Evolutionary conservation across 495 filamentous ascomycete genomes (phyloP).

Genomic region (Entonaema liquescens): DNA sequence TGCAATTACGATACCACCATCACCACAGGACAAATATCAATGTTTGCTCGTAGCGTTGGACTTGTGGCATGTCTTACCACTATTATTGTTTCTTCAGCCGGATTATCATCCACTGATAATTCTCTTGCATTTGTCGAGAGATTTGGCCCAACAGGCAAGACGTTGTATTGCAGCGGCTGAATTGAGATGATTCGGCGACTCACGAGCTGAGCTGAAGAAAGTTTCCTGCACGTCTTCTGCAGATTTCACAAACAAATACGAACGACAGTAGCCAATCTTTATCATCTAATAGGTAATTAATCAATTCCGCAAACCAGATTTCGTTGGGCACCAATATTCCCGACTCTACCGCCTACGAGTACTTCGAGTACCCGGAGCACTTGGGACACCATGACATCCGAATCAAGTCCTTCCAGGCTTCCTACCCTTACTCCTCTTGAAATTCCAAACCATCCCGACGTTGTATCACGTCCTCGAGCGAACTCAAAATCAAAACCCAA

Average conservation of each 20-base stretch:
- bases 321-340: constrained; percentile 26
- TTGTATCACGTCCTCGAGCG: constrained; percentile 30
- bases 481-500: constrained; percentile 45
- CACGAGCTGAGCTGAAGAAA: neutral
- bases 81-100: neutral
- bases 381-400: constrained; percentile 42
- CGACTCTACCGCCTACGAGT: neutral
- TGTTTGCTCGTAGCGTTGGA: constrained; percentile 23
- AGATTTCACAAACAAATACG: neutral
- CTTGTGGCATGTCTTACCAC: constrained; percentile 1
- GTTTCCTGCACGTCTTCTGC: neutral
- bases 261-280: neutral
- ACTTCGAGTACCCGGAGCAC: neutral
- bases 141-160: constrained; percentile 11
- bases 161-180: constrained; percentile 34
- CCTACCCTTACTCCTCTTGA: constrained; percentile 35
- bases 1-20: neutral
- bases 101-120: constrained; percentile 11
- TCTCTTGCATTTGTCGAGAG: neutral
- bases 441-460: constrained; percentile 23
- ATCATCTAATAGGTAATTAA: neutral
- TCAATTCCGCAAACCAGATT: neutral
- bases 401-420: constrained; percentile 39
- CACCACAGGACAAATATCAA: constrained; percentile 5
- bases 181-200: constrained; percentile 21